phyloP scores from a whole-genome alignment of 179 eudicot species.

The Camellia oleifera region DNA sequence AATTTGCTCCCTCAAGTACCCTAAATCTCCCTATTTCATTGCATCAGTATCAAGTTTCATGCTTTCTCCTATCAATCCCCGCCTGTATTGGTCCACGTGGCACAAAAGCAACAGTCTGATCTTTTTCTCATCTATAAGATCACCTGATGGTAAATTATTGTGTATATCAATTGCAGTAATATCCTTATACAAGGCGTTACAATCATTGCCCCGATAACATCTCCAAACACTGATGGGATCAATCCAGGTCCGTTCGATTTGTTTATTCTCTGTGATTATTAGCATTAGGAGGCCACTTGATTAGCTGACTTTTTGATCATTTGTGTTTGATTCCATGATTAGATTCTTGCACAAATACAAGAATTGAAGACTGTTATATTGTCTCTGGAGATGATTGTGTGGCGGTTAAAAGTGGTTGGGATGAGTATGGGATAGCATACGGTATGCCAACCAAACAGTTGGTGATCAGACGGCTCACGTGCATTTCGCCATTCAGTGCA shows the following conservation, averaged over 20 bases:
- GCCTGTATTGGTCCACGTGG: background rate
- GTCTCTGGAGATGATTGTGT: conserved; percentile 91
- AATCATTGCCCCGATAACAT: conserved; percentile 59
- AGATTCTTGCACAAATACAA: conserved; percentile 84
- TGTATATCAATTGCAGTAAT: conserved; percentile 38
- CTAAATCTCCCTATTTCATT: background rate
- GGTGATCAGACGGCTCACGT: conserved; percentile 54
- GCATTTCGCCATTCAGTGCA: conserved; percentile 81
- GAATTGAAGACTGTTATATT: conserved; percentile 61
- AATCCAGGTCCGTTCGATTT: conserved; percentile 49
- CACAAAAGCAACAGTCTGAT: background rate
- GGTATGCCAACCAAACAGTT: conserved; percentile 75
- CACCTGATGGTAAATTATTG: background rate
- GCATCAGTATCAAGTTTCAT: no score
- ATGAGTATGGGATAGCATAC: conserved; percentile 67
- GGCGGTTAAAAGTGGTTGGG: conserved; percentile 88
- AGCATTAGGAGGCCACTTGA: background rate
- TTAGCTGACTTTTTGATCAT: background rate
- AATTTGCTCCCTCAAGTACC: background rate
- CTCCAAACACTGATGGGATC: conserved; percentile 89
- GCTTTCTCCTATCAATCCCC: background rate
- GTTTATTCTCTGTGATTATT: background rate
- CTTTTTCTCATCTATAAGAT: background rate
- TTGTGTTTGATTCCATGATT: conserved; percentile 1
- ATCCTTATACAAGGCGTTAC: conserved; percentile 64